Percentiles rank a stretch among this genome's conserved stretches.
Evolutionary conservation across 495 filamentous ascomycete species (phyloP).

Genomic region (Podospora australis): DNA sequence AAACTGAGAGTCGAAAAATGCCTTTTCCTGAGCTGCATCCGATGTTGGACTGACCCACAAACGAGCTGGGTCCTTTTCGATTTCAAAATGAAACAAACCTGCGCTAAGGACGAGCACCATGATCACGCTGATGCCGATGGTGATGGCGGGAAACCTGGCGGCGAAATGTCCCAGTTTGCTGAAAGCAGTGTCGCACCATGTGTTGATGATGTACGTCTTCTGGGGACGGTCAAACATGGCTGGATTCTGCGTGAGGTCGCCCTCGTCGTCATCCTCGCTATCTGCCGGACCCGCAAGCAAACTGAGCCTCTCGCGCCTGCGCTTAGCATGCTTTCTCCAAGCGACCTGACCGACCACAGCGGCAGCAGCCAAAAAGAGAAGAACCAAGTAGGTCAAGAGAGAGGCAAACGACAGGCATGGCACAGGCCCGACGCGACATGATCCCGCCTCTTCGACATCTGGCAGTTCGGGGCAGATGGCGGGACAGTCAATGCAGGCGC

Average conservation of each 20-base stretch:
- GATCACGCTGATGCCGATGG: slow-evolving; percentile 63
- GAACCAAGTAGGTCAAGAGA: slow-evolving; percentile 74
- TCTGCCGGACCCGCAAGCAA: slow-evolving; percentile 77
- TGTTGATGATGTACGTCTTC: slow-evolving; percentile 72
- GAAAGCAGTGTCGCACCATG: slow-evolving; percentile 69
- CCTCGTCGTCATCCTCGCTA: slow-evolving; percentile 88
- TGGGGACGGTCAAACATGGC: slow-evolving; percentile 65
- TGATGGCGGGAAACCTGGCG: slow-evolving; percentile 76
- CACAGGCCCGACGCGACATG: slow-evolving; percentile 76
- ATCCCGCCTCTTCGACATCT: slow-evolving; percentile 55
- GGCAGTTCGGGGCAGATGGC: slow-evolving; percentile 76
- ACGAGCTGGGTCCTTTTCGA: slow-evolving; percentile 84
- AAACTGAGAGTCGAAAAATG: slow-evolving; percentile 90
- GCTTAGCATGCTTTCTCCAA: slow-evolving; percentile 62
- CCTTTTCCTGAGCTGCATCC: slow-evolving; percentile 83
- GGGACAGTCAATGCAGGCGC: slow-evolving; percentile 88
- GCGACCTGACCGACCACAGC: slow-evolving; percentile 66
- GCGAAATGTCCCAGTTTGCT: slow-evolving; percentile 73
- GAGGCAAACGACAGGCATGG: slow-evolving; percentile 90
- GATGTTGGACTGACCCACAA: slow-evolving; percentile 95
- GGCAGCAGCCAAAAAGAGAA: slow-evolving; percentile 59
- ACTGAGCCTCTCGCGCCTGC: slow-evolving; percentile 70
- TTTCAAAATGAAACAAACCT: slow-evolving; percentile 77
- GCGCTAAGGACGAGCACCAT: slow-evolving; percentile 69
- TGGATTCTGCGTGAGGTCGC: slow-evolving; percentile 64